Percentiles rank a stretch among this genome's conserved stretches.
Evolutionary conservation across 2,329 filamentous ascomycete genomes (phyloP).

Genomic region (Epichloe festucae): DNA sequence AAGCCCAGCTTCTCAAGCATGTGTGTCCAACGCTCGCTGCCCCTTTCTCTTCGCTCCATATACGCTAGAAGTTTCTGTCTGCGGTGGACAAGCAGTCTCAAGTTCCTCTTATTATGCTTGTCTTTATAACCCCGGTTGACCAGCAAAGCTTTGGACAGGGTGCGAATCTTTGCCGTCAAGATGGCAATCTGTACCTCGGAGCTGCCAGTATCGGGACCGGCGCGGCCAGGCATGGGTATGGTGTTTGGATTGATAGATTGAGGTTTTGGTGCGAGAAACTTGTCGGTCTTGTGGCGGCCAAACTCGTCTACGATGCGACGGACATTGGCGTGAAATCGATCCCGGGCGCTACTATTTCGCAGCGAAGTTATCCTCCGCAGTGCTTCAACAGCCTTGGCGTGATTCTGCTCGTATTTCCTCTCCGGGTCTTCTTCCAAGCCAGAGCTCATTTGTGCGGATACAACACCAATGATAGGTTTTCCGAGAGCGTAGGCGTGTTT

Average conservation of each 20-base stretch:
- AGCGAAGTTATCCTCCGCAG: slow-evolving; percentile 68
- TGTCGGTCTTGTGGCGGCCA: slow-evolving; percentile 81
- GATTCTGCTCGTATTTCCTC: slow-evolving; percentile 37
- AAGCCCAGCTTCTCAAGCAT: slow-evolving; percentile 74
- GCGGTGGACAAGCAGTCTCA: slow-evolving; percentile 74
- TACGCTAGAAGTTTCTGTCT: slow-evolving; percentile 83
- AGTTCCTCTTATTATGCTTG: slow-evolving; percentile 86
- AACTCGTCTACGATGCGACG: slow-evolving; percentile 76
- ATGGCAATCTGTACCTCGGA: slow-evolving; percentile 97
- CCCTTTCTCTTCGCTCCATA: slow-evolving; percentile 77
- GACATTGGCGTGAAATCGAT: slow-evolving; percentile 71
- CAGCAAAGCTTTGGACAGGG: slow-evolving; percentile 59
- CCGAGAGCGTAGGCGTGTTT: slow-evolving; percentile 56
- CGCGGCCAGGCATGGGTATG: slow-evolving; percentile 38
- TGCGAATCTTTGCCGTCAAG: slow-evolving; percentile 83
- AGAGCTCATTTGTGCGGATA: slow-evolving; percentile 28
- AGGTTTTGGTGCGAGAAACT: slow-evolving; percentile 48
- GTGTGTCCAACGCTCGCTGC: slow-evolving; percentile 80
- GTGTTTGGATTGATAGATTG: slow-evolving; percentile 29
- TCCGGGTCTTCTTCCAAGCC: slow-evolving; percentile 21
- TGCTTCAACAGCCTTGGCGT: slow-evolving; percentile 60
- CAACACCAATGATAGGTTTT: slow-evolving; percentile 34
- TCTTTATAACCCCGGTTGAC: slow-evolving; percentile 62
- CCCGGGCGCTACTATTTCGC: slow-evolving; percentile 63
- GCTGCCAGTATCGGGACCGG: slow-evolving; percentile 87